Base-by-base conservation (phyloP, 2,329 filamentous ascomycete genomes). In the Dothistroma pini region DNA sequence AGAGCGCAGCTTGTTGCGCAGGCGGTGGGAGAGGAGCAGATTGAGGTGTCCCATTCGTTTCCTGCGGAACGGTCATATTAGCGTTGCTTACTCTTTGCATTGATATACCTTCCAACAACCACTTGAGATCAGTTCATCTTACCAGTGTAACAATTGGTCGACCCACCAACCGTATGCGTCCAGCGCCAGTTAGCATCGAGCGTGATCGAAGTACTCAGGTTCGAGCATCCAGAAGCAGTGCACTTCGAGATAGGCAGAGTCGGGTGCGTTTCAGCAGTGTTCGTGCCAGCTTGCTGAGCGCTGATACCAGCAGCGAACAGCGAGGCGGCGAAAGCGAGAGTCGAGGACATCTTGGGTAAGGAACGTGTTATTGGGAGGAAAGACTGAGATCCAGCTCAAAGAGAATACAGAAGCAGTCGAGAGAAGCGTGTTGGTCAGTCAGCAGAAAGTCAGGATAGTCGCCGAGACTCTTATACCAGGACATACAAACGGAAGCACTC, bases 1-100 rank as follows among this genome's bases (percentile, higher is more conserved):
- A 86, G 69, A 53, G 83, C 81, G 69, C 84, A 86, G 72, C 84
- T 84, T 44, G 75, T 64, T 12, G 83, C 83, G 66, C 84, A 86
- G 2, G 65, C 66, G 2, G 52, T 64, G 57, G 73, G 71, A 38
- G 76, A 74, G n/a, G 75, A 67, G 69, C 78, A 80, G 60, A 75
- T 66, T 29, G 73, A 68, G 6, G 66, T 64, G 68, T 79, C 73
- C 76, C 78, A 80, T 38, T 70, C 65, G 70, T 80, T 80, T 60
- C 75, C 41, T 44, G 16, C 14, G 5, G 41, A 78, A 19, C 44
- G 31, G 11, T 11, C 11, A 12, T 34, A 19, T 29, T 19, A 51
- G 49, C n/a, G 10, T n/a, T 21, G 19, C 47, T 12, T 21, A 10
- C 47, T 21, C 47, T 10, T 29, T 29, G 47, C 47, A 50, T 29